phyloP scores from a whole-genome alignment of 176 grass and related monocot genomes.

The Tillandsia leiboldiana region DNA sequence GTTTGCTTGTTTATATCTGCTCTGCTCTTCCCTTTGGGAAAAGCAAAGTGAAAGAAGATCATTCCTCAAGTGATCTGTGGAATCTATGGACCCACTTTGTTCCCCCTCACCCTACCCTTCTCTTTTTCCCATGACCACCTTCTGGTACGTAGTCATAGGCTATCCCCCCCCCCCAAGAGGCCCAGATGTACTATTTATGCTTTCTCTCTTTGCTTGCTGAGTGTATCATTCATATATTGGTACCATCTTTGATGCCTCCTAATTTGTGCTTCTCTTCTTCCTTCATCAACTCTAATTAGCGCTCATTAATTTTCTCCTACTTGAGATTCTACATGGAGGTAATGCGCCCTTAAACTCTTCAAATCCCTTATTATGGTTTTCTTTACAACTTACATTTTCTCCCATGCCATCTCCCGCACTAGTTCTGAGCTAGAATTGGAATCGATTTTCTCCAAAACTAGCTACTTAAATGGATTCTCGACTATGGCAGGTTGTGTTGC shows the following conservation, averaged over 20 bases:
- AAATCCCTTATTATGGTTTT: neutral
- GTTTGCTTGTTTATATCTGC: conserved; percentile 44
- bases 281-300: neutral
- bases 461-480: too few species aligned
- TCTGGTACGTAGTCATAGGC: conserved; percentile 2
- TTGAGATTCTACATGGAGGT: conserved; percentile 15
- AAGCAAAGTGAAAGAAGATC: conserved; percentile 30
- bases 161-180: too few species aligned
- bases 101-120: neutral
- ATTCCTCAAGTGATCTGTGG: conserved; percentile 18
- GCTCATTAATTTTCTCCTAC: neutral
- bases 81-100: conserved; percentile 9
- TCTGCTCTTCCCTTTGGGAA: conserved; percentile 44
- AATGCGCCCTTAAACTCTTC: neutral
- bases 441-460: neutral
- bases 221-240: conserved; percentile 9
- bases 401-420: neutral
- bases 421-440: neutral
- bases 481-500: too few species aligned
- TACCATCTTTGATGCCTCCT: conserved; percentile 16
- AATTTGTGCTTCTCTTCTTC: neutral
- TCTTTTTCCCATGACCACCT: neutral
- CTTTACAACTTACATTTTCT: neutral
- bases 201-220: conserved; percentile 22
- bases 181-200: neutral